These are phyloP conservation scores for Logfia minima DNA, from an alignment of 129 eudicot genomes.

Conservation along the genomic window DNA sequence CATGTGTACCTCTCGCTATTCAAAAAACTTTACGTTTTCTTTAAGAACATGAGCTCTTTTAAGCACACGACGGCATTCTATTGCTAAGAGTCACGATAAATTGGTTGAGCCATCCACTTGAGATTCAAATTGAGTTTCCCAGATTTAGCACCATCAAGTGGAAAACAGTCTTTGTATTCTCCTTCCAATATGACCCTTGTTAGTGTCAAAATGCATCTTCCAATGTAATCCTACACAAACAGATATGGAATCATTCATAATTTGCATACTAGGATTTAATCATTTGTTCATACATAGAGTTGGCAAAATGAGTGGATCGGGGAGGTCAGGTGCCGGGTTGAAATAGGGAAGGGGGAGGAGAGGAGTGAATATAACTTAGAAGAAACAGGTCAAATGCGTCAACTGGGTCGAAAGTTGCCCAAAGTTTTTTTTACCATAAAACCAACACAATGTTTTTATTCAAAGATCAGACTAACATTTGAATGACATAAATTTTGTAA, in stretches of 20 bases:
- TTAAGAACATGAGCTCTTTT: not conserved
- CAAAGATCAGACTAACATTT: not conserved
- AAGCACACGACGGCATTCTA: not conserved
- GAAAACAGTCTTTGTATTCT: conserved; percentile 67
- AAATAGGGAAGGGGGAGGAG: no score
- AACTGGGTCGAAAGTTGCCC: not conserved
- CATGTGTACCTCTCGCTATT: conserved; percentile 24
- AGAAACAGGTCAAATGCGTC: not conserved
- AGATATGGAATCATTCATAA: not conserved
- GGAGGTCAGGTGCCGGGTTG: no score
- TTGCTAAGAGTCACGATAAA: conserved; percentile 60
- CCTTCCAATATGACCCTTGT: conserved; percentile 92
- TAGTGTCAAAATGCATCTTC: conserved; percentile 87
- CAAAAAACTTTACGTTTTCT: not conserved
- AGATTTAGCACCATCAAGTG: conserved; percentile 82
- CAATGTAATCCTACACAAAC: conserved; percentile 75
- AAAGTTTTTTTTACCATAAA: not conserved
- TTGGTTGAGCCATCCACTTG: conserved; percentile 83
- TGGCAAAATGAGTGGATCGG: not conserved
- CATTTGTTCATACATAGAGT: not conserved
- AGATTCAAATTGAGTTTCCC: conserved; percentile 71
- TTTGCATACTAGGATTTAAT: not conserved
- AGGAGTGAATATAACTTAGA: no score
- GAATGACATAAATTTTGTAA: no score
- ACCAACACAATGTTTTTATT: not conserved